phyloP scores from a whole-genome alignment of 1,284 basidiomycete genomes.

The Anthracocystis setariae region DNA sequence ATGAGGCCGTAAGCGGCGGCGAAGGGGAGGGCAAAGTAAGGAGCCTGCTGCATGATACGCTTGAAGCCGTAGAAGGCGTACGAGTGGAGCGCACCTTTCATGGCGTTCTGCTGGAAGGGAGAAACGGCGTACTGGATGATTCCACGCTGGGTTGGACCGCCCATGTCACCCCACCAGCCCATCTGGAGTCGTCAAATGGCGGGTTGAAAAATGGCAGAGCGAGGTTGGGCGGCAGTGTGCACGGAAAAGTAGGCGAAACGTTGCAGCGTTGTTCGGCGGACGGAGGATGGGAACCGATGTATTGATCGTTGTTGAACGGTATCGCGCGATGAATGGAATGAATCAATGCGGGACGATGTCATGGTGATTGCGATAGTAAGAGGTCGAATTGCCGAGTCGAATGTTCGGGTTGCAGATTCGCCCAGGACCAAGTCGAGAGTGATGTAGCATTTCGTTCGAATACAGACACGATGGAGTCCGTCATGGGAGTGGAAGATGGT shows the following conservation, averaged over 20 bases:
- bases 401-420: not conserved
- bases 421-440: not conserved
- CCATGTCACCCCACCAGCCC: constrained; percentile 68
- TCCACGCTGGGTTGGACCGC: constrained; percentile 64
- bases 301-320: not conserved
- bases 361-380: too few species aligned
- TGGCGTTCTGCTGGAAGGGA: constrained; percentile 65
- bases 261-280: not conserved
- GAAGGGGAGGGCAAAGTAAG: constrained; percentile 65
- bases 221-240: too few species aligned
- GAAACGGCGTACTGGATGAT: constrained; percentile 63
- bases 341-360: too few species aligned
- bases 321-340: too few species aligned
- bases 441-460: not conserved
- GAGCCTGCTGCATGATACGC: constrained; percentile 62
- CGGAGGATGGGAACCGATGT: not conserved
- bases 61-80: constrained; percentile 67
- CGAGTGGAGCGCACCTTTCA: constrained; percentile 60
- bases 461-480: not conserved
- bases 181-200: constrained; percentile 49
- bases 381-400: not conserved
- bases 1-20: constrained; percentile 62
- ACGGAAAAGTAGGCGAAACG: not conserved
- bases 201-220: too few species aligned
- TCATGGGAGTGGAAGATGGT: not conserved